Conservation (phyloP, 2,329 filamentous ascomycete genomes). For the Plectosphaerella cucumerina region DNA sequence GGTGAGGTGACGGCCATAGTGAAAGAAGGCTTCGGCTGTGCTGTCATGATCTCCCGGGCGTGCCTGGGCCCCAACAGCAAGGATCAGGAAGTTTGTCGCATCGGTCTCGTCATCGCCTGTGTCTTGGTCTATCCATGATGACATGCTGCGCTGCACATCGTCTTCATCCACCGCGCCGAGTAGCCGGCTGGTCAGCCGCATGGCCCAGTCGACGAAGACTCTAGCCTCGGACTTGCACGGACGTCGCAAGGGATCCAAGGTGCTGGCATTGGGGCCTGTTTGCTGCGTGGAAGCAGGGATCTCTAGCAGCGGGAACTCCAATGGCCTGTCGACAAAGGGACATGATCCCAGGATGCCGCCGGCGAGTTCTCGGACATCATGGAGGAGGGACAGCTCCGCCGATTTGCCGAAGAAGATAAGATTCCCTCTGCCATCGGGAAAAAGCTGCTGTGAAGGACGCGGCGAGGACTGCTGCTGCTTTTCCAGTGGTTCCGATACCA, state of each 20-base stretch:
- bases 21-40: slow-evolving; percentile 26
- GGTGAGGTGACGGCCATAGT: slow-evolving; percentile 27
- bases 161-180: too few species aligned
- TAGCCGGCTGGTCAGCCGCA: too few species aligned
- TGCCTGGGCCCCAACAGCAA: slow-evolving; percentile 27
- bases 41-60: slow-evolving; percentile 26
- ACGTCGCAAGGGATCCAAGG: too few species aligned
- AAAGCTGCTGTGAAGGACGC: too few species aligned
- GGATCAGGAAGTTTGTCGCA: slow-evolving; percentile 20
- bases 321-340: slow-evolving; percentile 27
- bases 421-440: slow-evolving; percentile 25
- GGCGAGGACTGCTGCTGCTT: too few species aligned
- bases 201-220: too few species aligned
- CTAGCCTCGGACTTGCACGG: too few species aligned
- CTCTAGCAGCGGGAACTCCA: too few species aligned
- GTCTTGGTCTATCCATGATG: slow-evolving; percentile 19
- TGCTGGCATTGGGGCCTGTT: too few species aligned
- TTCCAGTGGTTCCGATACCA: too few species aligned
- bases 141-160: too few species aligned
- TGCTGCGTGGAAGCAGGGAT: too few species aligned
- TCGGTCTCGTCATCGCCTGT: slow-evolving; percentile 4
- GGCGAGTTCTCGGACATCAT: slow-evolving; percentile 27
- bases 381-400: slow-evolving; percentile 26
- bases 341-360: slow-evolving; percentile 23
- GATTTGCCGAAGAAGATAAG: slow-evolving; percentile 33